These are phyloP conservation scores for Capsella rubella DNA, from an alignment of 441 rosid genomes.

Conservation along the genomic window DNA sequence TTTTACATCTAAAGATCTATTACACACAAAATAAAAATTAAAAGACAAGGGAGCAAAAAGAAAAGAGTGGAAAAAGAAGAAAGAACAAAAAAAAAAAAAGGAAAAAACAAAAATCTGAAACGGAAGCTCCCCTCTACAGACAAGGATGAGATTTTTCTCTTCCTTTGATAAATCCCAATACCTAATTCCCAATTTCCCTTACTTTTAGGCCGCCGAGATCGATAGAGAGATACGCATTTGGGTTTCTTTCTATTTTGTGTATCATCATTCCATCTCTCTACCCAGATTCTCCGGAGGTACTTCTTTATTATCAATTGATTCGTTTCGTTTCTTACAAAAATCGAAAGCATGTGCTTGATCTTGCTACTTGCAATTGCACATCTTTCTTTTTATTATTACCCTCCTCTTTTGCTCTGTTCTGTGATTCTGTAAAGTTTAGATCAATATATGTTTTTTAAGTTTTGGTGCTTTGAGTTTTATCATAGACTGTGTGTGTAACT, in stretches of 20 bases:
- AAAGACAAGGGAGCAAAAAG: not conserved
- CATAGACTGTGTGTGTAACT: not conserved
- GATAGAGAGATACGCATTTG: conserved; percentile 32
- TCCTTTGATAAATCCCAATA: conserved; percentile 41
- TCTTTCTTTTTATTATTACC: not conserved
- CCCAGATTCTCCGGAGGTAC: conserved; percentile 43
- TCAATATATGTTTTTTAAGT: conserved; percentile 8
- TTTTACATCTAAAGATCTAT: conserved; percentile 4
- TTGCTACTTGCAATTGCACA: conserved; percentile 9
- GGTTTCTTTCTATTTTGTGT: conserved; percentile 19
- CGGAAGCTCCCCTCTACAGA: conserved; percentile 20
- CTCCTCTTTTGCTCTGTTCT: conserved; percentile 3
- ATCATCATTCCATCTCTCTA: conserved; percentile 18
- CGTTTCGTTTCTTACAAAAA: not conserved
- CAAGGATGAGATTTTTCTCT: conserved; percentile 17
- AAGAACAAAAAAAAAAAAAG: not conserved
- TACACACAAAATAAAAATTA: not conserved
- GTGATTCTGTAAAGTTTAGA: conserved; percentile 6
- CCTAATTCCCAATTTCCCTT: conserved; percentile 29
- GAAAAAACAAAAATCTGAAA: conserved; percentile 1
- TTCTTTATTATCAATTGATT: conserved; percentile 21
- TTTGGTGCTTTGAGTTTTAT: conserved; percentile 18
- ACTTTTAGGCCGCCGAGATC: conserved; percentile 33
- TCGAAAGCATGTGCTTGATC: conserved; percentile 12
- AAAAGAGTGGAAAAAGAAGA: not conserved